These are phyloP conservation scores for Furcasterigmium furcatum DNA, from an alignment of 2,329 filamentous ascomycete species.

Conservation along the genomic window DNA sequence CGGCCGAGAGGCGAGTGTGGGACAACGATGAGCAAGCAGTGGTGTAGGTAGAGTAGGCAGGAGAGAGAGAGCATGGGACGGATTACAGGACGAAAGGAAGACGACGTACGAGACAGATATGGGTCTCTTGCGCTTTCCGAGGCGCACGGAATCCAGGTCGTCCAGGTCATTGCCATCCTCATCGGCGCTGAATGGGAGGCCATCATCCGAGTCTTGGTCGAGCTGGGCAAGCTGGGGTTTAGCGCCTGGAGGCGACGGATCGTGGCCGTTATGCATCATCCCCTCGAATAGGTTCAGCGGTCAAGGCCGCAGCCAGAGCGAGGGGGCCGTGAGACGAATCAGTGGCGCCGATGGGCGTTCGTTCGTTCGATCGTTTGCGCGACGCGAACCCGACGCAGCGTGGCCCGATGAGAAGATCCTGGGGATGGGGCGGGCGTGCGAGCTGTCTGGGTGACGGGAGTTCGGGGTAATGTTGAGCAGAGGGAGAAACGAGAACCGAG, in stretches of 20 bases:
- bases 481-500: slow-evolving; percentile 19
- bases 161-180: slow-evolving; percentile 41
- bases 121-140: slow-evolving; percentile 57
- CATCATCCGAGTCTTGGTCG: slow-evolving; percentile 46
- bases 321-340: not conserved
- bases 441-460: slow-evolving; percentile 7
- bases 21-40: not conserved
- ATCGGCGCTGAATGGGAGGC: slow-evolving; percentile 35
- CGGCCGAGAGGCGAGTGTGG: not conserved
- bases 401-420: not conserved
- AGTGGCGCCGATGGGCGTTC: no score
- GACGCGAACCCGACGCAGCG: not conserved
- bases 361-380: no score
- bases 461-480: slow-evolving; percentile 46
- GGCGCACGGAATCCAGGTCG: slow-evolving; percentile 35
- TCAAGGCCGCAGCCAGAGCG: not conserved
- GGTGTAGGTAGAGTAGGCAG: not conserved
- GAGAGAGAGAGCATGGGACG: slow-evolving; percentile 8
- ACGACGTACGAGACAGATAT: slow-evolving; percentile 56
- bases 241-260: slow-evolving; percentile 10
- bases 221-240: slow-evolving; percentile 8
- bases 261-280: slow-evolving; percentile 16
- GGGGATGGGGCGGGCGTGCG: not conserved
- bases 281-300: not conserved
- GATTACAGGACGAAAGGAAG: slow-evolving; percentile 1